phyloP scores from a whole-genome alignment of 1,284 basidiomycete genomes.

The Boletus hoseneyae region DNA sequence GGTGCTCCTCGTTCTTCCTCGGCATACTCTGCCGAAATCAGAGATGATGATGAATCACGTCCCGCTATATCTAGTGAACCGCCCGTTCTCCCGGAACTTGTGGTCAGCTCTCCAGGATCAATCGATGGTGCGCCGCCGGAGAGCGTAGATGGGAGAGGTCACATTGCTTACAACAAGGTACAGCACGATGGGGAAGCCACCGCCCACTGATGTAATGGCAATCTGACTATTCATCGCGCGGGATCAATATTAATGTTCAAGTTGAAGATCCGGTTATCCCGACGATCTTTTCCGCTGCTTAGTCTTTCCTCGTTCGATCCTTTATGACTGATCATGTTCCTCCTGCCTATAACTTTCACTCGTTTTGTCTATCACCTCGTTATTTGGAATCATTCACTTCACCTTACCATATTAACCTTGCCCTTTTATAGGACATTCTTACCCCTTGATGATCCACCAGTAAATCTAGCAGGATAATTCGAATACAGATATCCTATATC shows the following conservation, averaged over 20 bases:
- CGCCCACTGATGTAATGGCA: conserved; percentile 18
- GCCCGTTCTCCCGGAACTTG: conserved; percentile 35
- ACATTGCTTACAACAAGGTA: conserved; percentile 16
- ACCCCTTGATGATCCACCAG: not conserved
- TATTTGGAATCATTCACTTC: conserved; percentile 3
- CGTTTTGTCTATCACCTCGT: conserved; percentile 13
- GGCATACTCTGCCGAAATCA: conserved; percentile 28
- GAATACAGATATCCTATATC: conserved; percentile 8
- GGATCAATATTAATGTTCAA: too few relatives aligned
- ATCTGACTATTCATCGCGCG: not conserved
- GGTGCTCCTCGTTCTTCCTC: conserved; percentile 27
- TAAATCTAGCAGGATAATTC: not conserved
- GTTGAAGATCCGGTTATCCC: not conserved
- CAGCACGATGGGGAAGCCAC: conserved; percentile 24
- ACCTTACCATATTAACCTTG: conserved; percentile 9
- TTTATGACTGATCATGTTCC: conserved; percentile 5
- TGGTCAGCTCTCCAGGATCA: conserved; percentile 35
- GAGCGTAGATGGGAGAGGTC: conserved; percentile 13
- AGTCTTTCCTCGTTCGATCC: not conserved
- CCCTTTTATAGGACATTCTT: not conserved
- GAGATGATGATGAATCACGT: conserved; percentile 25
- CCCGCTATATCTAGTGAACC: conserved; percentile 30
- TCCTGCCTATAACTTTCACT: conserved; percentile 11
- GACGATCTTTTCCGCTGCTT: not conserved
- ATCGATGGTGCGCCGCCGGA: conserved; percentile 29